Evolutionary conservation across 2,329 filamentous ascomycete genomes (phyloP), one percentile per base, ranked within the genome.

Genomic region (Fusarium equiseti): DNA sequence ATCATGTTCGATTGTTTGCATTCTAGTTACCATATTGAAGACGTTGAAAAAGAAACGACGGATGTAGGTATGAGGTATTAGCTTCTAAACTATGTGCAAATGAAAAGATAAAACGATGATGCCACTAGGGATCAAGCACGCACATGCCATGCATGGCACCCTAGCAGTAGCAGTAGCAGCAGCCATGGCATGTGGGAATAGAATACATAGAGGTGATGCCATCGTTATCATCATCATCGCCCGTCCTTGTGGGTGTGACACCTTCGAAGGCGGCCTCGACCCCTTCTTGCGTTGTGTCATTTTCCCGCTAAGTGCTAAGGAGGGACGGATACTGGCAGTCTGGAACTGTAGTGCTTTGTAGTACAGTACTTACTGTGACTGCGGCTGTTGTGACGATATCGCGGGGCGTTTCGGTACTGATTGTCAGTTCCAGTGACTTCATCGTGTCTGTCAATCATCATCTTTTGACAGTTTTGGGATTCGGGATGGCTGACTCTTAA

Each of bases 401-500:
- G 63, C 49, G 56, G 63, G 66, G 63, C 57, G 48, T 44, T 38
- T 55, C 46, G 56, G 56, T 45, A 55, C 57, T 50, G 61, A 58
- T 66, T 59, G 66, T 62, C 56, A 27, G 26, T 63, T n/a, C 31
- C 24, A 24, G 66, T 70, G 66, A 70, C 56, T 70, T 66, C 52
- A 66, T 70, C 45, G n/a, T 51, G 26, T 49, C 15, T 53, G 32
- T 68, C 52, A 22, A 22, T 69, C 61, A 48, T 55, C 35, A n/a
- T 38, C 35, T 18, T 20, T 18, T 12, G 42, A 38, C 49, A n/a
- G 15, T 42, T 45, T 20, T 13, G 49, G 16, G 42, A 18, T 24
- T 38, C n/a, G 15, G 26, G 26, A 52, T 38, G 40, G 26, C 20
- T 52, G 31, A 38, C 35, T 38, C 18, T 38, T 29, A 66, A 44